Evolutionary conservation across 805 yeast genomes (phyloP), one percentile per base, ranked within the genome.

Genomic region (Candida chilensis): DNA sequence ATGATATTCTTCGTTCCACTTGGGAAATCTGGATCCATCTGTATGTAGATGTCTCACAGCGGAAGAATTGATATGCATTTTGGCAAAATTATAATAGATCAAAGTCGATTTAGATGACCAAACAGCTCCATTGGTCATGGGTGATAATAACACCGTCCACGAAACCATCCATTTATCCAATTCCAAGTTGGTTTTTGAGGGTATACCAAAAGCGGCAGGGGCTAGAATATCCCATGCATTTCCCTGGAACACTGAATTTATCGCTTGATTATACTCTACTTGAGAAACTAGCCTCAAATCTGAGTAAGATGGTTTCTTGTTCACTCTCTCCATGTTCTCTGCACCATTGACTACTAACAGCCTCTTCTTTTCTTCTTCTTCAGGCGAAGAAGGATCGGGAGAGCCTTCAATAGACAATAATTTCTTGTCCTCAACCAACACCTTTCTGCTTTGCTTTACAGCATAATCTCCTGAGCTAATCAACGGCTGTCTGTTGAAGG

Each of bases 141-240:
- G 81, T 3, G 81, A 71, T 14, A 78, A 52, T 24, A 78, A 49
- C 8, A 79, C 82, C 0, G 87, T 75, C 87, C 87, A 78, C 14
- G 78, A 77, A 4, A 78, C 83, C 84, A 78, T 78, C 87, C 87
- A 78, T 48, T 70, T 75, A 43, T 78, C 87, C 21, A 78, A 51
- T 34, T 77, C 83, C 33, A 78, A 50, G 44, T 78, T 78, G 5
- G 77, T 67, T 39, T 69, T 71, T 45, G 81, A 78, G 0, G 85
- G 85, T 7, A 78, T 61, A 0, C 87, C 87, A 46, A 78, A 71
- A 1, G 71, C 56, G 2, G 74, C 57, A 0, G 85, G 85, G 0
- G 71, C 57, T 24, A 78, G 48, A 14, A 74, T 46, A 32, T 69
- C 76, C 81, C 82, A 73, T 0, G 78, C 75, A 37, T 69, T 60